Evolutionary conservation across 2,329 filamentous ascomycete species (phyloP).

Genomic region (Colletotrichum brevisporum): DNA sequence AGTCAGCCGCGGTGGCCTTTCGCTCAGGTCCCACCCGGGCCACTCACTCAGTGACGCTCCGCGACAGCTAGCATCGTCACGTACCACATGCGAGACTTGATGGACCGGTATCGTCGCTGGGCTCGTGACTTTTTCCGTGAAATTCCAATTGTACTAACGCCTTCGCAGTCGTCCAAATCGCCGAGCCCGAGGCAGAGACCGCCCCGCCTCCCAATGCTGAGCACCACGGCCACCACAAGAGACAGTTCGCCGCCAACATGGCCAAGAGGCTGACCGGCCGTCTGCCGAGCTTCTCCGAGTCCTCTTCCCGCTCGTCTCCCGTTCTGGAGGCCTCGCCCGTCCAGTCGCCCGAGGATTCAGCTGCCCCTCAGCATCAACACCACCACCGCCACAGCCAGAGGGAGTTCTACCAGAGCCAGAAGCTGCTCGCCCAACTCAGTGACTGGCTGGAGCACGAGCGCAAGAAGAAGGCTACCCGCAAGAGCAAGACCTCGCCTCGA

Average conservation of each 20-base stretch:
- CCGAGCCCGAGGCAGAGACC: conserved; percentile 59
- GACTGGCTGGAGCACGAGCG: conserved; percentile 90
- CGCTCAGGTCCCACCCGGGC: conserved; percentile 11
- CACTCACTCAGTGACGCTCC: conserved; percentile 47
- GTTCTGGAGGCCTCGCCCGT: conserved; percentile 50
- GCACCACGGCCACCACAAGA: conserved; percentile 53
- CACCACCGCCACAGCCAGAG: conserved; percentile 51
- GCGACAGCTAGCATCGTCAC: conserved; percentile 12
- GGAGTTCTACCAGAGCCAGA: conserved; percentile 62
- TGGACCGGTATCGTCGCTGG: conserved; percentile 39
- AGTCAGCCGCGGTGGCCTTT: conserved; percentile 12
- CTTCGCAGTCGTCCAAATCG: conserved; percentile 68
- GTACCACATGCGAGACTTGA: conserved; percentile 21
- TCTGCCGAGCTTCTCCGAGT: conserved; percentile 46
- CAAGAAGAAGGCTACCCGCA: conserved; percentile 72
- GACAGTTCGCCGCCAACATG: conserved; percentile 60
- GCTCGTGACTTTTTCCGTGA: conserved; percentile 11
- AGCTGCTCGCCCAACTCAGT: conserved; percentile 79
- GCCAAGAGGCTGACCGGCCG: conserved; percentile 60
- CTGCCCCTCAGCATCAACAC: conserved; percentile 36
- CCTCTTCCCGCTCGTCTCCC: conserved; percentile 62
- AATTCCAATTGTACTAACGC: conserved; percentile 38
- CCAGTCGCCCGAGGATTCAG: conserved; percentile 46
- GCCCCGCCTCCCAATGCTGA: conserved; percentile 47
- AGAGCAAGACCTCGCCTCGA: conserved; percentile 58